Conservation (phyloP, 495 filamentous ascomycete genomes). For the Hypoxylon subgilvum region DNA sequence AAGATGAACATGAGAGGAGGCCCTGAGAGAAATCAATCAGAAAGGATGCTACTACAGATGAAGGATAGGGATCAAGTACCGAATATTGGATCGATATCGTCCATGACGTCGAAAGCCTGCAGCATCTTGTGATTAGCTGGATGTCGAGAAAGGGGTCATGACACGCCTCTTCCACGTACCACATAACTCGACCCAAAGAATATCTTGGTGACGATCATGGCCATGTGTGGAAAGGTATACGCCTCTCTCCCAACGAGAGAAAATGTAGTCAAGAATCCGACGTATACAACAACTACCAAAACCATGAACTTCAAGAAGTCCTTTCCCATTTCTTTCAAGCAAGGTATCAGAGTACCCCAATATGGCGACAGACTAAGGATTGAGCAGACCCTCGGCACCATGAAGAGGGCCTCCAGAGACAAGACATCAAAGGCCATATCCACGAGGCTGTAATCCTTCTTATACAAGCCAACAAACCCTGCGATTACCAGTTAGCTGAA, state of each 20-base stretch:
- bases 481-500: slow-evolving; percentile 1
- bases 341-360: slow-evolving; percentile 86
- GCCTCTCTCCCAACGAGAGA: slow-evolving; percentile 81
- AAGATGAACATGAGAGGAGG: slow-evolving; percentile 82
- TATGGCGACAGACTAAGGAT: slow-evolving; percentile 88
- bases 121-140: no score
- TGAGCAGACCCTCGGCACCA: slow-evolving; percentile 89
- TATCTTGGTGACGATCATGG: slow-evolving; percentile 86
- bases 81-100: slow-evolving; percentile 53
- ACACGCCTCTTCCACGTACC: no score
- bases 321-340: slow-evolving; percentile 92
- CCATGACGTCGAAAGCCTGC: slow-evolving; percentile 72
- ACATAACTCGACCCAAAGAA: slow-evolving; percentile 77
- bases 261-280: slow-evolving; percentile 90
- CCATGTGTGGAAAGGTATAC: slow-evolving; percentile 77
- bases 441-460: slow-evolving; percentile 65
- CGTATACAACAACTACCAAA: slow-evolving; percentile 82
- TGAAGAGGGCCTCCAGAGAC: slow-evolving; percentile 84
- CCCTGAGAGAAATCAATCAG: slow-evolving; percentile 55
- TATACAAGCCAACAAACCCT: slow-evolving; percentile 77
- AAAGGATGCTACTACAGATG: slow-evolving; percentile 40
- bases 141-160: no score
- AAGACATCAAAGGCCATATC: slow-evolving; percentile 87
- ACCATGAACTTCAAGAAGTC: slow-evolving; percentile 90
- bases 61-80: slow-evolving; percentile 35